Percentiles rank a stretch among this genome's conserved stretches.
phyloP scores from a whole-genome alignment of 2,329 filamentous ascomycete genomes.

The Nannizzia gypsea region DNA sequence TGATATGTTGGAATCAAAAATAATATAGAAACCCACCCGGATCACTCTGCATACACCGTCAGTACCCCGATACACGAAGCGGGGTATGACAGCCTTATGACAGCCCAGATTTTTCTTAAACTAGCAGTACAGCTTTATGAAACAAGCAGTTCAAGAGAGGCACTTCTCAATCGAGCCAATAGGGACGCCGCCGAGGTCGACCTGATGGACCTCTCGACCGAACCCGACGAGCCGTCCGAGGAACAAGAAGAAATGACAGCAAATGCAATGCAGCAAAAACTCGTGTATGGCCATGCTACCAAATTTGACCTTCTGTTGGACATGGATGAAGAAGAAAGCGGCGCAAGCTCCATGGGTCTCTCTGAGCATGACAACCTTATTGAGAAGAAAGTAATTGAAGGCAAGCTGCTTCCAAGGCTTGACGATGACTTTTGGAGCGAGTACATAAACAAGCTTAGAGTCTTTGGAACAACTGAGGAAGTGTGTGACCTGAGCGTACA shows the following conservation, averaged over 20 bases:
- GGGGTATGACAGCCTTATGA: constrained; percentile 51
- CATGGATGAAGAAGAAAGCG: constrained; percentile 9
- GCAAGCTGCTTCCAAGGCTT: constrained; percentile 42
- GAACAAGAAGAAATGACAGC: neutral
- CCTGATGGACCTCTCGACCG: neutral
- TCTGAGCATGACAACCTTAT: neutral
- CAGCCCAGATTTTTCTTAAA: constrained; percentile 47
- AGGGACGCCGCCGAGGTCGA: neutral
- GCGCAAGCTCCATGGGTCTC: neutral
- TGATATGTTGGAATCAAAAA: neutral
- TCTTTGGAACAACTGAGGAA: constrained; percentile 49
- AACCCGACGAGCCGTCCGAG: neutral
- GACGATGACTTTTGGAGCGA: constrained; percentile 44
- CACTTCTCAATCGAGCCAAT: neutral
- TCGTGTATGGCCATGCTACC: constrained; percentile 21
- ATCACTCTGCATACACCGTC: constrained; percentile 23
- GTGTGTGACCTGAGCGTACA: constrained; percentile 25
- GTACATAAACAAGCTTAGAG: constrained; percentile 48
- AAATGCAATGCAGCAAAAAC: neutral
- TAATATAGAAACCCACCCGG: constrained; percentile 21
- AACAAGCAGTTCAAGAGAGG: constrained; percentile 15
- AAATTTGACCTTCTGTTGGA: constrained; percentile 21
- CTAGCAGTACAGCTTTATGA: constrained; percentile 42
- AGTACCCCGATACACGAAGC: constrained; percentile 41
- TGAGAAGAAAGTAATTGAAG: constrained; percentile 20